A percentile compares a stretch with the other conserved stretches of the same genome.
phyloP scores from a whole-genome alignment of 129 eudicot species.

The Artemisia annua region DNA sequence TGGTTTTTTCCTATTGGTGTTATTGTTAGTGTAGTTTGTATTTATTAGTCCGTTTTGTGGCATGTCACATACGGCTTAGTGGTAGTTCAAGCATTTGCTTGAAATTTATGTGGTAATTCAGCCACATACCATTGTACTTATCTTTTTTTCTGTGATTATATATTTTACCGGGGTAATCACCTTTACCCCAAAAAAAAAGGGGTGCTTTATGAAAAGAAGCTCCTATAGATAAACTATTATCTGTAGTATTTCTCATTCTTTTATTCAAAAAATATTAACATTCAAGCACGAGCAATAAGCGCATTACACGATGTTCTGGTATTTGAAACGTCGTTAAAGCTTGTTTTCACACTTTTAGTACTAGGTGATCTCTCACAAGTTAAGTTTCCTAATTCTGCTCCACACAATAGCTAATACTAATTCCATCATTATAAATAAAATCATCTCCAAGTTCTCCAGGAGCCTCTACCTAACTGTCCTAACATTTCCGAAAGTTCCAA shows the following conservation, averaged over 20 bases:
- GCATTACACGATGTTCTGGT: not conserved
- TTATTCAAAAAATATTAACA: not conserved
- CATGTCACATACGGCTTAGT: too few relatives aligned
- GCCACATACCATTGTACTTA: too few relatives aligned
- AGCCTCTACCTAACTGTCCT: not conserved
- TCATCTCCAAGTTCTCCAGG: not conserved
- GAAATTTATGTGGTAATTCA: too few relatives aligned
- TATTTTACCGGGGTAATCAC: too few relatives aligned
- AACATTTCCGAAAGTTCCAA: not conserved
- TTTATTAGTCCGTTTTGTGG: too few relatives aligned
- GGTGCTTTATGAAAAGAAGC: not conserved
- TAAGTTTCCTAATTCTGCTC: not conserved
- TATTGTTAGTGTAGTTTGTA: too few relatives aligned
- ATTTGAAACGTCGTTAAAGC: slow-evolving; percentile 4
- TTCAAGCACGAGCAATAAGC: slow-evolving; percentile 13
- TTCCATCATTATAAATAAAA: not conserved
- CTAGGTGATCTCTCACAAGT: not conserved
- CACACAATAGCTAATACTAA: not conserved
- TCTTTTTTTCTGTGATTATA: too few relatives aligned
- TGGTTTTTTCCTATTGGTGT: too few relatives aligned
- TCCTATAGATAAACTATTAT: too few relatives aligned
- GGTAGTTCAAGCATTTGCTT: too few relatives aligned
- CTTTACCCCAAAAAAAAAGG: too few relatives aligned
- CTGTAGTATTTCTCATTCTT: not conserved
- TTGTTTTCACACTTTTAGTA: not conserved